These are phyloP conservation scores for Elaeis guineensis DNA, from an alignment of 176 grass and related monocot species.

Conservation along the genomic window DNA sequence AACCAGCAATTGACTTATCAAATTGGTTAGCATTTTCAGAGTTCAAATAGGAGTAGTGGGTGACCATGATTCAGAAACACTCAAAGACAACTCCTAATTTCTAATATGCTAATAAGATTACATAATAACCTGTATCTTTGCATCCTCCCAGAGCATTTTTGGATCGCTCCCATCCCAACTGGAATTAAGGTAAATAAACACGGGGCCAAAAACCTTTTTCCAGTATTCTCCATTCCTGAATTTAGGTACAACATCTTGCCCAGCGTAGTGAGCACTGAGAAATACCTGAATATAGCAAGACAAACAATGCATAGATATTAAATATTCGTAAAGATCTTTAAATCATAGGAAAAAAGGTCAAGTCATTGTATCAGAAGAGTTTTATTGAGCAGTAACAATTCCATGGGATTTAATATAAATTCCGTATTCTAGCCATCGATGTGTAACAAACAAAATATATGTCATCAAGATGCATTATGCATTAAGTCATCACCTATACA, in stretches of 20 bases:
- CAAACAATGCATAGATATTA: background rate
- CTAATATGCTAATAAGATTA: background rate
- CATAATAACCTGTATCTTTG: slow-evolving; percentile 68
- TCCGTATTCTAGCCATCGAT: too few species aligned
- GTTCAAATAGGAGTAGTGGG: too few species aligned
- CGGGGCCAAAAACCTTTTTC: slow-evolving; percentile 91
- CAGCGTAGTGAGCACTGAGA: slow-evolving; percentile 61
- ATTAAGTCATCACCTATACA: too few species aligned
- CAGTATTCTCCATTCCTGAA: slow-evolving; percentile 89
- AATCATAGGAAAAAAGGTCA: too few species aligned
- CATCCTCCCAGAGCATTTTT: slow-evolving; percentile 72
- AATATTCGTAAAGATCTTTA: too few species aligned
- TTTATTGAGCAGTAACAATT: too few species aligned
- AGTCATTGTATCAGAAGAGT: too few species aligned
- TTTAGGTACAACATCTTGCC: slow-evolving; percentile 55
- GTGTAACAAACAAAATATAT: too few species aligned
- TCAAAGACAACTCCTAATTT: background rate
- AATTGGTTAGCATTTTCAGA: too few species aligned
- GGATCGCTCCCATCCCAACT: slow-evolving; percentile 42
- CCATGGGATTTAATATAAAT: too few species aligned
- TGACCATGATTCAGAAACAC: slow-evolving; percentile 1
- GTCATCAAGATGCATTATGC: too few species aligned
- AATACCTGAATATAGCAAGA: slow-evolving; percentile 45
- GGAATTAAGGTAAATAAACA: slow-evolving; percentile 90
- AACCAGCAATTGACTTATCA: too few species aligned